Evolutionary conservation across 306 rosid species (phyloP), one percentile per base, ranked within the genome.

Genomic region (Corylus avellana): DNA sequence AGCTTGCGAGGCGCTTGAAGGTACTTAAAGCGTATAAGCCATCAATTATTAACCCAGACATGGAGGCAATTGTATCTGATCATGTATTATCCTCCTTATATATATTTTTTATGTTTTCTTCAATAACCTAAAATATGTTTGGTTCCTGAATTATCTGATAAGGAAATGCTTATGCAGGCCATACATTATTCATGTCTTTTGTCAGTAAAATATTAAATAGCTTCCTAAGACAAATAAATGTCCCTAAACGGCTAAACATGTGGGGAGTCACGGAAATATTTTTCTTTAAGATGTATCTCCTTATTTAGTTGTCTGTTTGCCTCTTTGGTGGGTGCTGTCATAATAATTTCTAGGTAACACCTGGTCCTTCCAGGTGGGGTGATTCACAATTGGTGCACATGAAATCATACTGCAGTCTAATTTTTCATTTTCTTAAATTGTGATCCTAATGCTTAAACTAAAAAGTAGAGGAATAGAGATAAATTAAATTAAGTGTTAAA

Each of bases 1-100:
- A 92, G 85, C 97, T 94, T 71, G 57, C 97, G 48, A 91, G 90
- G 84, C 91, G 86, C 81, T 85, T 94, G 77, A 89, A 94, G 97
- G 97, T 94, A 86, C 42, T 54, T 18, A 57, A 70, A 20, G 67
- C 64, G 10, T 50, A 78, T 57, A 72, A 37, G 54, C 67, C 72
- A 27, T 72, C 75, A 57, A 16, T 53, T 12, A 11, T 70, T 73
- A 37, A 35, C 51, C 63, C 47, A 79, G 16, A 46, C 13, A 61
- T 10, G 12, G 39, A 59, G 62, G 3, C 9, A 44, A 12, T 58
- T n/a, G 13, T 5, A n/a, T 22, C 22, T 16, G 35, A 8, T 72
- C n/a, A 47, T 18, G 54, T 48, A 18, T 35, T 8, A 47, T 64
- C 39, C 13, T 8, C 13, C 1, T 12, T 62, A 25, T 56, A n/a